Evolutionary conservation across 1,284 basidiomycete species (phyloP), one percentile per base, ranked within the genome.

Genomic region (Boletus sp.): DNA sequence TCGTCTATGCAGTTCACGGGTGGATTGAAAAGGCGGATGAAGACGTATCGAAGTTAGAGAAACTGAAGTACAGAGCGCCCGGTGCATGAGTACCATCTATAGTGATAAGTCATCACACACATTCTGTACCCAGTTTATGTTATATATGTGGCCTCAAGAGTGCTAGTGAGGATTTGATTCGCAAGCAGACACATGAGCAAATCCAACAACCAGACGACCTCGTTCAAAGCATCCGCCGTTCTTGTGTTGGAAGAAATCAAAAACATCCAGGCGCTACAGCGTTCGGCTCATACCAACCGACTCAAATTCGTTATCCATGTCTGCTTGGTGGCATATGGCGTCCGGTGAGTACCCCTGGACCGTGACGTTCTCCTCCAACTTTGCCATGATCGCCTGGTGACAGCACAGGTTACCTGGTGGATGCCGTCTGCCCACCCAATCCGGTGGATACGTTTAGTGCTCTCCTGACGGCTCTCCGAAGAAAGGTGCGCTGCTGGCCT

Each of bases 21-120:
- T 69, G 74, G 46, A 72, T 79, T 37, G 56, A 61, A 37, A 65
- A 68, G 41, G 72, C 72, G 8, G 69, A 74, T 53, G 65, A 72
- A 51, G 71, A 70, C 29, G 70, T 84, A n/a, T 64, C 67, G 3
- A 68, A 72, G 40, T 61, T 84, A 29, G 76, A 82, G 57, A 65
- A 62, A n/a, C 64, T 82, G 62, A 74, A 68, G 56, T 84, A 84
- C 52, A 56, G 57, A 8, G 74, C 78, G 9, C 73, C 71, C 30
- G 76, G 81, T 2, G 79, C 81, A 44, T 82, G 62, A 70, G 26
- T 19, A 23, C 8, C 25, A 26, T 6, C 6, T 26, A 26, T 9
- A 6, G 9, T 9, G 9, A 6, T 9, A 9, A 26, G 25, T 9
- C 9, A 26, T 5, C 25, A 26, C 25, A 26, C 25, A 26, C 9